Evolutionary conservation across 345 rosid genomes (phyloP).

Genomic region (Boechera stricta): DNA sequence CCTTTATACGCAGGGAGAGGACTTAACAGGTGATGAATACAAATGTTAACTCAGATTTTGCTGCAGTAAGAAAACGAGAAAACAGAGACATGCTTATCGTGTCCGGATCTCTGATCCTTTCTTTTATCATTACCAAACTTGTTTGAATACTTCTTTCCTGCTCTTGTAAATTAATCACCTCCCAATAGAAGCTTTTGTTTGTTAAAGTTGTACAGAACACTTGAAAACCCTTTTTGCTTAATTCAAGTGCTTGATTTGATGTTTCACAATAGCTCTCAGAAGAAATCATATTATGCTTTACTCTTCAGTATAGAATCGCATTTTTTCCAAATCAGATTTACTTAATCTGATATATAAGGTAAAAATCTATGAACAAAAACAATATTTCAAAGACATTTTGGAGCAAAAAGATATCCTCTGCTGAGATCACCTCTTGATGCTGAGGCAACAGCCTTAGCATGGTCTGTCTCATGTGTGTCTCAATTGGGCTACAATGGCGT

Average conservation of each 20-base stretch:
- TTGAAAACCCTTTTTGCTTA: constrained; percentile 26
- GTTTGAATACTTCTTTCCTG: constrained; percentile 10
- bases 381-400: not conserved
- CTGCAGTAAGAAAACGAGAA: constrained; percentile 18
- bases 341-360: too few relatives aligned
- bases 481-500: too few relatives aligned
- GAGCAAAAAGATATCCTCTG: too few relatives aligned
- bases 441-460: too few relatives aligned
- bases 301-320: too few relatives aligned
- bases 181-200: constrained; percentile 33
- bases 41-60: constrained; percentile 29
- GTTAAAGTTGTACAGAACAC: constrained; percentile 29
- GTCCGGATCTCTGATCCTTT: constrained; percentile 28
- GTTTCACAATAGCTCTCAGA: too few relatives aligned
- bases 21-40: constrained; percentile 31
- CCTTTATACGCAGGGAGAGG: constrained; percentile 20
- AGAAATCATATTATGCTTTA: too few relatives aligned
- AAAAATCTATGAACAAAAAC: not conserved
- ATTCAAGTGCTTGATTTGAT: constrained; percentile 23
- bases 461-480: too few relatives aligned
- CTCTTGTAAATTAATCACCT: constrained; percentile 39
- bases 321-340: too few relatives aligned
- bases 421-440: too few relatives aligned
- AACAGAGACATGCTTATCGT: constrained; percentile 33
- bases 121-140: constrained; percentile 10